phyloP scores from a whole-genome alignment of 2,329 filamentous ascomycete species.

The Epichloe amarillans region DNA sequence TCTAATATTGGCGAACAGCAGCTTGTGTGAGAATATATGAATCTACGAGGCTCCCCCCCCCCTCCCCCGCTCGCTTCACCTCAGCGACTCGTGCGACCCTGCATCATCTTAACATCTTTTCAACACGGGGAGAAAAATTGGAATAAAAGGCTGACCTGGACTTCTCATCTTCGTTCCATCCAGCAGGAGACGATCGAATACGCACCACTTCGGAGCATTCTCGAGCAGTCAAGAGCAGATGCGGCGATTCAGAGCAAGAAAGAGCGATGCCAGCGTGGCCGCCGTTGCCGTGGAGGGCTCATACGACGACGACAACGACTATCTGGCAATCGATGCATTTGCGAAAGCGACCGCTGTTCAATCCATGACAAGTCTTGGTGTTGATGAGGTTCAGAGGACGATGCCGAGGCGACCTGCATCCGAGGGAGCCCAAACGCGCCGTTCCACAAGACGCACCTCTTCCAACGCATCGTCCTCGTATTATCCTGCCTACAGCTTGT shows the following conservation, averaged over 20 bases:
- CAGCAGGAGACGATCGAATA: neutral
- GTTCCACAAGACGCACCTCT: neutral
- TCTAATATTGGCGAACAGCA: neutral
- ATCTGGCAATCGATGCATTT: neutral
- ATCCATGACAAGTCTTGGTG: neutral
- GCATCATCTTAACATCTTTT: neutral
- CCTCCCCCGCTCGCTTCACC: neutral
- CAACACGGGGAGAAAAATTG: neutral
- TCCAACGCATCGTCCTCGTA: constrained; percentile 3
- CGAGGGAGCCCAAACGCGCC: neutral
- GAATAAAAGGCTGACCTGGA: neutral
- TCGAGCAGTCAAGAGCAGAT: neutral
- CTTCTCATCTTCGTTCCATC: neutral
- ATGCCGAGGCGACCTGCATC: neutral
- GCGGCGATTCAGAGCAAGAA: neutral
- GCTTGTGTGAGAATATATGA: neutral
- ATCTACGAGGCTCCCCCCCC: neutral
- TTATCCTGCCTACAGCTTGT: constrained; percentile 3
- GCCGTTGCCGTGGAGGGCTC: neutral
- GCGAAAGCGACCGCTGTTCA: neutral
- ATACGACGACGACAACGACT: neutral
- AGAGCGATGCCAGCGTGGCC: neutral
- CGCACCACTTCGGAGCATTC: neutral
- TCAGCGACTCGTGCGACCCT: neutral
- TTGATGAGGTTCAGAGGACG: neutral